These are phyloP conservation scores for Magnaporthales sp. DNA, from an alignment of 2,329 filamentous ascomycete genomes.

Conservation along the genomic window DNA sequence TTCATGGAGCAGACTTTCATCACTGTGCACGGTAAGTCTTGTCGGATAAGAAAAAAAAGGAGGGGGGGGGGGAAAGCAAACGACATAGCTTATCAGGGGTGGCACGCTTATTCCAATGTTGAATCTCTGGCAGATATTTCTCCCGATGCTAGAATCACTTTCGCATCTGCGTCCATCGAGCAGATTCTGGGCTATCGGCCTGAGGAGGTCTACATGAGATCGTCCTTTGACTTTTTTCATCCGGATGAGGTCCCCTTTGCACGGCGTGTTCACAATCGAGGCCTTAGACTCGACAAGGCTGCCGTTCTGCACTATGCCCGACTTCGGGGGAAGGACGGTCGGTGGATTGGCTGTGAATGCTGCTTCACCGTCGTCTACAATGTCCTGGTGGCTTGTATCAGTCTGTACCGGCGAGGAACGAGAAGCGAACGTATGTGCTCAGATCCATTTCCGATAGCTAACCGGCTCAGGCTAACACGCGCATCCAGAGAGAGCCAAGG, in stretches of 20 bases:
- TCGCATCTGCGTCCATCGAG: constrained; percentile 73
- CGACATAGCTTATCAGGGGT: neutral
- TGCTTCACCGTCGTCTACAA: constrained; percentile 86
- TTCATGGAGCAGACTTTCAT: constrained; percentile 82
- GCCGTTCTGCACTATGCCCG: constrained; percentile 75
- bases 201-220: constrained; percentile 64
- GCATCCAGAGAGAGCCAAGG: constrained; percentile 58
- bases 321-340: constrained; percentile 57
- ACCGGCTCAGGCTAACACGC: constrained; percentile 7
- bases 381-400: constrained; percentile 77
- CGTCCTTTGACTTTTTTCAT: constrained; percentile 82
- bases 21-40: constrained; percentile 70
- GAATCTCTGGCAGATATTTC: constrained; percentile 51
- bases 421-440: constrained; percentile 65
- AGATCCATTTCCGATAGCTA: neutral
- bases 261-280: constrained; percentile 61
- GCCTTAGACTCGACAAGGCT: constrained; percentile 72
- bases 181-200: constrained; percentile 77
- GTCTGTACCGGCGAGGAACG: constrained; percentile 60
- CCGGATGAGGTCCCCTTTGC: constrained; percentile 72
- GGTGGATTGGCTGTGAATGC: constrained; percentile 76
- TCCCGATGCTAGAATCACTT: constrained; percentile 69
- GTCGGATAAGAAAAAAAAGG: neutral
- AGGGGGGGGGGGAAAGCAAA: no score
- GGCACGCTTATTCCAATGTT: neutral